phyloP scores from a whole-genome alignment of 768 basidiomycete species.

The Jaapia argillacea region DNA sequence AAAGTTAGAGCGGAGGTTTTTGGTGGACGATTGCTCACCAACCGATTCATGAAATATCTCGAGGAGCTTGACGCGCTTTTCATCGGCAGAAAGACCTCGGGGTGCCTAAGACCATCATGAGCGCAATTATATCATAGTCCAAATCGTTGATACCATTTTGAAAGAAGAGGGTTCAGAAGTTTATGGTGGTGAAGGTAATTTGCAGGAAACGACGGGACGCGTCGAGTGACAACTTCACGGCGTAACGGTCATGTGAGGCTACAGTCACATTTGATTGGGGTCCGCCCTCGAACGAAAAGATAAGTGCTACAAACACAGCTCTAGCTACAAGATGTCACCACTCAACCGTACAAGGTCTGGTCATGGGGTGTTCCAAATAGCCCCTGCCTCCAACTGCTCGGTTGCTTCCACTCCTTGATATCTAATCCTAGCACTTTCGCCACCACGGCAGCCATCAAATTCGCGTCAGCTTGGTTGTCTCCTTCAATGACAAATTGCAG shows the following conservation, averaged over 20 bases:
- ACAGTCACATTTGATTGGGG: no score
- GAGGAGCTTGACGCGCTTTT: conserved; percentile 80
- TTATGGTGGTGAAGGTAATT: not conserved
- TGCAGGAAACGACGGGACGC: not conserved
- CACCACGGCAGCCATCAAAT: conserved; percentile 44
- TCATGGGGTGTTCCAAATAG: conserved; percentile 70
- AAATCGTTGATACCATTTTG: not conserved
- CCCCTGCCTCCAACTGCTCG: conserved; percentile 50
- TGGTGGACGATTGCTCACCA: conserved; percentile 5
- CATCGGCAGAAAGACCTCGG: conserved; percentile 79
- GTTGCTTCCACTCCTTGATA: conserved; percentile 44
- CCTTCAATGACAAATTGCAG: conserved; percentile 77
- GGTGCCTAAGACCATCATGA: conserved; percentile 38
- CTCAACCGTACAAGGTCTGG: conserved; percentile 61
- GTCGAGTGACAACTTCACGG: not conserved
- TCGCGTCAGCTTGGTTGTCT: conserved; percentile 70
- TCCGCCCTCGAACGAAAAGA: no score
- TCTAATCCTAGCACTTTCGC: conserved; percentile 36
- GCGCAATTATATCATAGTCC: not conserved
- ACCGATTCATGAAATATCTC: conserved; percentile 95
- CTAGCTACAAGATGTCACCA: no score
- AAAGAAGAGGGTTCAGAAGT: not conserved
- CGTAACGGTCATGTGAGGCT: no score
- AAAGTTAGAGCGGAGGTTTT: not conserved
- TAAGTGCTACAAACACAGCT: no score